phyloP scores from a whole-genome alignment of 768 basidiomycete species.

The Rhizopogon salebrosus region DNA sequence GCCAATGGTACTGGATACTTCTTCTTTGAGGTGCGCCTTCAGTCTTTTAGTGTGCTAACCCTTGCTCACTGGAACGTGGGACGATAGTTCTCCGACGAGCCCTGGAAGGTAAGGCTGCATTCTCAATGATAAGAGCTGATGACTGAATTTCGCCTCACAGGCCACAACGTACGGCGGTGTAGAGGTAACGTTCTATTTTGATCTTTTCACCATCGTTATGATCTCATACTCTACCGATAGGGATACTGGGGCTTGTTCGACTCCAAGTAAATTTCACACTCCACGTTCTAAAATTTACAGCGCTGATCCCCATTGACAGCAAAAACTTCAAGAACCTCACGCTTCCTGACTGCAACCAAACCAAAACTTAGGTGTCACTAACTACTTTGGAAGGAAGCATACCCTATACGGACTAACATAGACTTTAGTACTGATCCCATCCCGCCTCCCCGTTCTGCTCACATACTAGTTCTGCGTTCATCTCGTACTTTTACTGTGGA shows the following conservation, averaged over 20 bases:
- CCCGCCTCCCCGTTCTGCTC: background rate
- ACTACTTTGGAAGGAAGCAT: background rate
- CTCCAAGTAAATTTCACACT: conserved; percentile 35
- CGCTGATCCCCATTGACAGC: conserved; percentile 34
- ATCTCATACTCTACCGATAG: conserved; percentile 15
- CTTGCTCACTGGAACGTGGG: background rate
- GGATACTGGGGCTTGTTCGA: conserved; percentile 68
- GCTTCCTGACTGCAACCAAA: conserved; percentile 65
- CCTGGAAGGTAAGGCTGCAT: conserved; percentile 60
- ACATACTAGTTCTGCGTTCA: background rate
- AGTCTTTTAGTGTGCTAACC: background rate
- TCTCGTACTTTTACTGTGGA: background rate
- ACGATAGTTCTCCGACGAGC: conserved; percentile 64
- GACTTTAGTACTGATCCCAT: too few species aligned
- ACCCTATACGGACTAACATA: background rate
- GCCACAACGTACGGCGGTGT: conserved; percentile 73
- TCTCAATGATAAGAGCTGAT: background rate
- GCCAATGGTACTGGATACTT: conserved; percentile 79
- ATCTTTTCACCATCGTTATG: background rate
- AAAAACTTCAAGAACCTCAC: conserved; percentile 68
- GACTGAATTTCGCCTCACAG: conserved; percentile 25
- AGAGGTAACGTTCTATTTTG: conserved; percentile 35
- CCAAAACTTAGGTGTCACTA: background rate
- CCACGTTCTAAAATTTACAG: background rate
- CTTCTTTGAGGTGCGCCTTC: conserved; percentile 65